Conservation (phyloP, 495 filamentous ascomycete genomes). For the Neurospora sp. region DNA sequence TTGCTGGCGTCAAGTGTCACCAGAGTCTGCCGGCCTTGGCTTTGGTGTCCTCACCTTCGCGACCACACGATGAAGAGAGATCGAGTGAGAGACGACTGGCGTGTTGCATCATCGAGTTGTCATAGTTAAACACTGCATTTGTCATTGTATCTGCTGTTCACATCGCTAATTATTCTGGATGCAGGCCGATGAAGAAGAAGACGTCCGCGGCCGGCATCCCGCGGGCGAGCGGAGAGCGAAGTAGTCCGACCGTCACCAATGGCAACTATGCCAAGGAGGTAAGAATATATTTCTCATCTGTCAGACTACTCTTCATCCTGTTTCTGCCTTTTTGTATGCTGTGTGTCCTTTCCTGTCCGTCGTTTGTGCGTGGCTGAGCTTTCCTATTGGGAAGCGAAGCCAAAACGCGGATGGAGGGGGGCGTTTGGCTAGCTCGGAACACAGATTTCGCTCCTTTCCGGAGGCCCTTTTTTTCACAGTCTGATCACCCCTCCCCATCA, state of each 20-base stretch:
- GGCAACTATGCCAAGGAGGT: slow-evolving; percentile 33
- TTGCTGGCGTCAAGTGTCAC: background rate
- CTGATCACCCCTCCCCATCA: background rate
- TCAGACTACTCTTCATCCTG: slow-evolving; percentile 6
- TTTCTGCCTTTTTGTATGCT: background rate
- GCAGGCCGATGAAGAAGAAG: slow-evolving; percentile 48
- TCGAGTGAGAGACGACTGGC: background rate
- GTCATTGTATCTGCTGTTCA: background rate
- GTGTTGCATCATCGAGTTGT: background rate
- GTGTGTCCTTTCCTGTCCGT: slow-evolving; percentile 2
- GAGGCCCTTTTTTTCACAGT: background rate
- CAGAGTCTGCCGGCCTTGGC: background rate
- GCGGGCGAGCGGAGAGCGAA: slow-evolving; percentile 39
- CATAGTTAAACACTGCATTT: background rate
- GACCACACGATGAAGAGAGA: background rate
- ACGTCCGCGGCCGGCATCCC: slow-evolving; percentile 41
- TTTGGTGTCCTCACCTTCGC: background rate
- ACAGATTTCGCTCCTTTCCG: background rate
- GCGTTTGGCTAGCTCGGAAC: background rate
- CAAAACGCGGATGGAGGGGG: background rate
- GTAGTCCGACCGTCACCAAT: slow-evolving; percentile 34
- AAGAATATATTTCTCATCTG: slow-evolving; percentile 15
- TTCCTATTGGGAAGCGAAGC: background rate
- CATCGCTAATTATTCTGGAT: slow-evolving; percentile 2
- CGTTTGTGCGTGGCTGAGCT: background rate